Base-by-base conservation (phyloP, 345 rosid species). In the Citrus mangshanensis region DNA sequence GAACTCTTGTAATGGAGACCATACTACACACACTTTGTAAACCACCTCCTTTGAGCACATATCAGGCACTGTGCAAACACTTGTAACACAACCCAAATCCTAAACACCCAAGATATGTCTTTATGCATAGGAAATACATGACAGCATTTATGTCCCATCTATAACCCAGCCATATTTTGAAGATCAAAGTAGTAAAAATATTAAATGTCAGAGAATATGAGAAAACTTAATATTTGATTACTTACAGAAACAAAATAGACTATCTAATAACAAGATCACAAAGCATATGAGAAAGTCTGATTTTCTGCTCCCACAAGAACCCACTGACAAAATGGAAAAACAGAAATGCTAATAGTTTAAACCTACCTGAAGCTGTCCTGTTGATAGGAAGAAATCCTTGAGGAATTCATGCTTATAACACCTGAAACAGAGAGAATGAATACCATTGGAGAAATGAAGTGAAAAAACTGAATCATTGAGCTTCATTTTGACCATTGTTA, bases 361-460 rank as follows among this genome's bases (percentile, higher is more conserved):
- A 89, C 92, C 60, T 86, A 95, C 99, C 73, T 93, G 94, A 84
- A 94, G 91, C 83, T 96, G 97, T 74, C 99, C 99, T 13, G 92
- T 89, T 56, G 97, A 89, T 72, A 94, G 89, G 84, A 92, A 96
- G 91, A 94, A 96, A 85, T 96, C 97, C 89, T 90, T 94, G 88
- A 96, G 82, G 84, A 94, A 91, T 74, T 96, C 99, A 84, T 88
- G 97, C 79, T 90, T 89, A 74, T 89, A 82, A 80, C 93, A 91
- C 86, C 99, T 96, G 92, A 68, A 82, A 56, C 64, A 79, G n/a
- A 80, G 82, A 58, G 62, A 81, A 72, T 67, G 59, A 76, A 51
- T 32, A 62, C 9, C 35, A 6, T 7, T 35, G 62, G 34, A 74
- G 42, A 68, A 67, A 3, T 51, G 56, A 68, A 68, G 24, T 46